phyloP scores from a whole-genome alignment of 306 rosid genomes.

The Trichosanthes truncata region DNA sequence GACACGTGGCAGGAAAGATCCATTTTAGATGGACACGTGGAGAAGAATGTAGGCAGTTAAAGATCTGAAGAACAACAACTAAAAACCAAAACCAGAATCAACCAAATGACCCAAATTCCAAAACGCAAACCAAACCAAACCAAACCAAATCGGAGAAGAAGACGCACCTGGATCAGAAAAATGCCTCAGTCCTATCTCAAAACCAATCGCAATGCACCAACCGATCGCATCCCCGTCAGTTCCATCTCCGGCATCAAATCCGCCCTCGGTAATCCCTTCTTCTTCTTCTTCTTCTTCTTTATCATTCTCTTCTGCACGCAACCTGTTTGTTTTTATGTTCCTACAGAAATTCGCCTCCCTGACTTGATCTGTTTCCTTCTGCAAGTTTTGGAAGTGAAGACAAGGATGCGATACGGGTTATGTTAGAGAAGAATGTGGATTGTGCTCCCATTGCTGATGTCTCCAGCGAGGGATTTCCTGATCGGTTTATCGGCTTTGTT shows the following conservation, averaged over 20 bases:
- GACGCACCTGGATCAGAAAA: not conserved
- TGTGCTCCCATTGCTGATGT: conserved; percentile 35
- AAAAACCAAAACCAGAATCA: too few species aligned
- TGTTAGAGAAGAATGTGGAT: conserved; percentile 31
- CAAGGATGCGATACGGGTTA: conserved; percentile 37
- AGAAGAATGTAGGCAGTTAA: not conserved
- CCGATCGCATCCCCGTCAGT: conserved; percentile 33
- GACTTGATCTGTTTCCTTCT: not conserved
- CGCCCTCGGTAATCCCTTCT: conserved; percentile 22
- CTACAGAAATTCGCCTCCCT: not conserved
- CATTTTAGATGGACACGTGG: not conserved
- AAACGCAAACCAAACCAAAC: too few species aligned
- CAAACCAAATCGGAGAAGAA: not conserved
- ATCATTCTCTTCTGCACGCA: not conserved
- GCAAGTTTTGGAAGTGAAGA: conserved; percentile 45
- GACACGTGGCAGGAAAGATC: not conserved
- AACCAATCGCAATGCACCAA: not conserved
- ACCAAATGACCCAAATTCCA: too few species aligned
- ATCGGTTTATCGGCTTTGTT: conserved; percentile 34
- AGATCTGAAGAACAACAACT: too few species aligned
- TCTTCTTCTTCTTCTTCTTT: too few species aligned
- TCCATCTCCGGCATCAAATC: conserved; percentile 38
- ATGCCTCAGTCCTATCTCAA: not conserved
- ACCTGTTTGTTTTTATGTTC: not conserved
- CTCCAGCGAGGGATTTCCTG: conserved; percentile 17